Base-by-base conservation (phyloP, 164 flowering plant species). In the Buxus sempervirens region DNA sequence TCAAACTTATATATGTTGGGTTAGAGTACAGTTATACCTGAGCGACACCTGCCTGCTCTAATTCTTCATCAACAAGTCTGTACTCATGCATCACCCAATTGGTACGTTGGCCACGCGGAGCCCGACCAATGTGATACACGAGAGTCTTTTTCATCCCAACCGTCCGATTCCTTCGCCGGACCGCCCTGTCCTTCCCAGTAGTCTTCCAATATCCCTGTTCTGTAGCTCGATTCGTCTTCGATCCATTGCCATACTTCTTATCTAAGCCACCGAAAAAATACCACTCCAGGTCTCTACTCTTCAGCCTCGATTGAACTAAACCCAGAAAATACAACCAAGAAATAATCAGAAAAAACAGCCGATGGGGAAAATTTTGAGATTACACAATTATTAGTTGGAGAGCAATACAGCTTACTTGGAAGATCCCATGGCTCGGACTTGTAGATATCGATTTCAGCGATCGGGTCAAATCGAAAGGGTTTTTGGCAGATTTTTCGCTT, bases 51-150 rank as follows among this genome's bases (percentile, higher is more conserved):
- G 76, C 72, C 64, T 71, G 72, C 70, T 60, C 80, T 57, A 83
- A 38, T 24, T 76, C 84, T 41, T 73, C 79, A 27, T 85, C 87
- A 14, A 51, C 61, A 23, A 82, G 82, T 6, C 70, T 71, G 66
- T 83, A 87, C 81, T 87, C 91, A 58, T 87, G 88, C 85, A 87
- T 87, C 0, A 85, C 84, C 91, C 91, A 87, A 48, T 85, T 80
- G 26, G 84, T 82, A 25, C 85, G 66, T 70, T 78, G 60, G 5
- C 88, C 85, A n/a, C 75, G 74, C 0, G 89, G 91, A 12, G 88
- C 88, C 14, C 89, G 78, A 0, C 89, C 89, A 14, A 38, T 63
- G 49, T 85, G 85, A 51, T 71, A 87, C 24, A 87, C 91, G 10
- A 85, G 84, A 4, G 88, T 84, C 75, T 81, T 83, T 70, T 82